These are phyloP conservation scores for Acidiella bohemica DNA, from an alignment of 495 filamentous ascomycete genomes.

Conservation along the genomic window DNA sequence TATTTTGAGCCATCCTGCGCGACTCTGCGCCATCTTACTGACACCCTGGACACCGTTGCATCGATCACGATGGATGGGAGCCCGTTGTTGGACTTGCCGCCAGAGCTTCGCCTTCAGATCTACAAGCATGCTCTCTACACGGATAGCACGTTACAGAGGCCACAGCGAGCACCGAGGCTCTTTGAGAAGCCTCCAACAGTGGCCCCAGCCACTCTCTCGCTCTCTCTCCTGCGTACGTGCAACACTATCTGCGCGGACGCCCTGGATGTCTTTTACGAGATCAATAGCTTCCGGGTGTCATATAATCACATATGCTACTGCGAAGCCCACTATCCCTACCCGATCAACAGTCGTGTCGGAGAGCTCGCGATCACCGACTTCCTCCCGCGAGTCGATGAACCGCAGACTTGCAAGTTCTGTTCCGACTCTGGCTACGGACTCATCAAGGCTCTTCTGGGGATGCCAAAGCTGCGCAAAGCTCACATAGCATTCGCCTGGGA, in stretches of 20 bases:
- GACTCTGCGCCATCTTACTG: no score
- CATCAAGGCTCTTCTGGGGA: not conserved
- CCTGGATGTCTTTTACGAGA: conserved; percentile 4
- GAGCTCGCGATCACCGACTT: not conserved
- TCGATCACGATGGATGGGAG: not conserved
- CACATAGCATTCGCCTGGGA: not conserved
- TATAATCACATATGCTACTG: conserved; percentile 8
- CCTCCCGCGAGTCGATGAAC: not conserved
- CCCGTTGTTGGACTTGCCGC: not conserved
- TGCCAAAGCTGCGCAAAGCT: not conserved
- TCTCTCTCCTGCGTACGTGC: conserved; percentile 1
- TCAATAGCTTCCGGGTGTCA: conserved; percentile 5
- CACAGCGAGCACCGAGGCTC: not conserved
- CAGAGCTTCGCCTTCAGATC: conserved; percentile 1
- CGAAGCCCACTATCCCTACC: conserved; percentile 1
- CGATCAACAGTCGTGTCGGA: not conserved
- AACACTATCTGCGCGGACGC: not conserved
- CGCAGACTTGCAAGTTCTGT: not conserved
- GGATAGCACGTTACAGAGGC: not conserved
- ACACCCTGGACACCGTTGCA: no score
- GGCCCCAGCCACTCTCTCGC: no score
- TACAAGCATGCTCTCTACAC: conserved; percentile 6
- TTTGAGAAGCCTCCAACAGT: not conserved
- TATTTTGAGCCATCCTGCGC: no score
- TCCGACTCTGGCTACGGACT: not conserved